These are phyloP conservation scores for Nematocida sp. DNA, from an alignment of 371 early-diverging fungal species.

Conservation along the genomic window DNA sequence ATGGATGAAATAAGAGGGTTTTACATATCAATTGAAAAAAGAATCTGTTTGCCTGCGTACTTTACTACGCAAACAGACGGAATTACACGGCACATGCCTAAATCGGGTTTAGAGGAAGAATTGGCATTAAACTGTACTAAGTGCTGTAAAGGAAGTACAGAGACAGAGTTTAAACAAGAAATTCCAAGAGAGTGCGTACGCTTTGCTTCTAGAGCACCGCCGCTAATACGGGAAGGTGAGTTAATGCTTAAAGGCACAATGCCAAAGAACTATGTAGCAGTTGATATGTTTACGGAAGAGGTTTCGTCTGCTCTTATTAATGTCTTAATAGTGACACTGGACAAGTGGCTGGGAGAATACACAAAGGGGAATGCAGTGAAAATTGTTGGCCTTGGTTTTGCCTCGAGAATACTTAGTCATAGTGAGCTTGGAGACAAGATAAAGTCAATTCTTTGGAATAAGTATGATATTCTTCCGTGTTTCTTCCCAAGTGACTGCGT, in stretches of 20 bases:
- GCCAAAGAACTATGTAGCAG: background rate
- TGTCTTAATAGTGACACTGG: slow-evolving; percentile 27
- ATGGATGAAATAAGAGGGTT: slow-evolving; percentile 46
- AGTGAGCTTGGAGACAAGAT: slow-evolving; percentile 33
- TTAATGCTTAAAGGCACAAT: background rate
- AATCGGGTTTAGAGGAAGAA: background rate
- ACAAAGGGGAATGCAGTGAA: slow-evolving; percentile 56
- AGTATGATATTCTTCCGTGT: slow-evolving; percentile 60
- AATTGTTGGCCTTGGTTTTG: slow-evolving; percentile 56
- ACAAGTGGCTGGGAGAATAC: slow-evolving; percentile 58
- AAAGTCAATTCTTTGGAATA: slow-evolving; percentile 51
- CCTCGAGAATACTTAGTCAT: background rate
- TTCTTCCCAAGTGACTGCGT: slow-evolving; percentile 39
- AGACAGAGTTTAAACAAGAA: background rate
- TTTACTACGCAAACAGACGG: background rate
- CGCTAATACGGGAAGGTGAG: background rate
- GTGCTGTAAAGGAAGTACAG: background rate
- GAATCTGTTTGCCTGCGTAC: slow-evolving; percentile 2
- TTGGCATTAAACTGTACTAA: background rate
- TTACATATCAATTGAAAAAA: slow-evolving; percentile 44
- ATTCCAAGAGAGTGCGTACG: background rate
- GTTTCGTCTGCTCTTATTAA: background rate
- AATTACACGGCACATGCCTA: background rate
- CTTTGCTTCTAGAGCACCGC: slow-evolving; percentile 24
- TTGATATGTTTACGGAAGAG: slow-evolving; percentile 32